Evolutionary conservation across 352 stramenopile species (phyloP).

Genomic region (Phytophthora rubi): DNA sequence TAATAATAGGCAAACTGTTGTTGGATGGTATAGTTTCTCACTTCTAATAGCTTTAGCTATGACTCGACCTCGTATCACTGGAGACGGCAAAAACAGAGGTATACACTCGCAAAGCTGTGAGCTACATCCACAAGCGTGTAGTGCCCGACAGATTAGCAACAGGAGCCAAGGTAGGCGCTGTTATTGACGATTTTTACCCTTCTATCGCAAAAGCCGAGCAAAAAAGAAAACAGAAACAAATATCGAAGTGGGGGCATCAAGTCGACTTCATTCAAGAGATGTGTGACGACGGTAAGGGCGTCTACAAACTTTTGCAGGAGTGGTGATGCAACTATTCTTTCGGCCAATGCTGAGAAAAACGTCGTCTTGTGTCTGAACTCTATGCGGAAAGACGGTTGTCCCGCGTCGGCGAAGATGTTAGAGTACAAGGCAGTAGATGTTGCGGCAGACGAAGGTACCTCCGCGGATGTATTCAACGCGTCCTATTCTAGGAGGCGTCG

Average conservation of each 20-base stretch:
- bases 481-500: background rate
- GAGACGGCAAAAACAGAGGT: background rate
- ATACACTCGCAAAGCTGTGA: background rate
- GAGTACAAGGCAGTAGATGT: background rate
- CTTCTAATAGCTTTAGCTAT: background rate
- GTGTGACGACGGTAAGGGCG: background rate
- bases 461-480: background rate
- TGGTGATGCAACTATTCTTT: slow-evolving; percentile 12
- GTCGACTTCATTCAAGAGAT: background rate
- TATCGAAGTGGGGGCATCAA: slow-evolving; percentile 1
- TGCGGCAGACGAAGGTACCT: background rate
- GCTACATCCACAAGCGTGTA: background rate
- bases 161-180: background rate
- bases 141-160: background rate
- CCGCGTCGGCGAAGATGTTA: slow-evolving; percentile 4
- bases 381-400: slow-evolving; percentile 6
- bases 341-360: background rate
- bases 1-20: background rate
- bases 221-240: slow-evolving; percentile 5
- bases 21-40: background rate
- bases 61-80: slow-evolving; percentile 1
- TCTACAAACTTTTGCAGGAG: background rate
- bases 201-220: background rate
- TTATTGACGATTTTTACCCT: background rate
- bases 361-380: slow-evolving; percentile 12